Evolutionary conservation across 192 early-diverging fungal species (phyloP).

Genomic region (Coemansia sp.): DNA sequence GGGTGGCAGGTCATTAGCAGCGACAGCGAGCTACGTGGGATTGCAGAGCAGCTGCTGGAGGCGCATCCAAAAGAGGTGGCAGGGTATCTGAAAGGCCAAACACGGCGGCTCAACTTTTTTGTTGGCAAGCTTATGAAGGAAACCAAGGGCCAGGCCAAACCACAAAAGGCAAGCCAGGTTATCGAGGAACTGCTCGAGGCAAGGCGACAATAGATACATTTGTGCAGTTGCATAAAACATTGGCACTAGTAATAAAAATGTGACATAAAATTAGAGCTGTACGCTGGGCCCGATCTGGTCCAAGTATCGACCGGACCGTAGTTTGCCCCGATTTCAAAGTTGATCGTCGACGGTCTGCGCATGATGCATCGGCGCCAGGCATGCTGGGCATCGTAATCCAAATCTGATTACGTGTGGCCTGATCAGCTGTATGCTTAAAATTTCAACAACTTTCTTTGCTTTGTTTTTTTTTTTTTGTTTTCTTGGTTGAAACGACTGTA

Average conservation of each 20-base stretch:
- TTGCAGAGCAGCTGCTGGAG: conserved; percentile 17
- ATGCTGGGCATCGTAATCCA: not conserved
- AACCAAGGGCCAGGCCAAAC: conserved; percentile 78
- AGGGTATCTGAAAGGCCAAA: conserved; percentile 62
- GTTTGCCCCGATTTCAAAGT: conserved; percentile 4
- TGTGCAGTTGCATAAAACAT: not conserved
- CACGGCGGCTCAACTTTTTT: conserved; percentile 73
- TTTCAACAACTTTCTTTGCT: not conserved
- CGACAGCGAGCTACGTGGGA: conserved; percentile 9
- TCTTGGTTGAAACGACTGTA: not conserved
- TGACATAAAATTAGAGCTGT: no score
- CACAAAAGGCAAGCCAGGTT: conserved; percentile 62
- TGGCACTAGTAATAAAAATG: no score
- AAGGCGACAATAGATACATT: not conserved
- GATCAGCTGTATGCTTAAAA: not conserved
- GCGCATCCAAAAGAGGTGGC: conserved; percentile 55
- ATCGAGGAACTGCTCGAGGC: conserved; percentile 46
- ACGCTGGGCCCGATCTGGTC: no score
- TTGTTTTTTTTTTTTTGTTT: not conserved
- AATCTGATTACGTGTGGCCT: conserved; percentile 3
- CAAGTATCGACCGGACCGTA: not conserved
- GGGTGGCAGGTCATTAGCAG: conserved; percentile 59
- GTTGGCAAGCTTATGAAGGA: conserved; percentile 79
- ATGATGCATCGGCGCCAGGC: conserved; percentile 9
- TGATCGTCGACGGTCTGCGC: conserved; percentile 2